Evolutionary conservation across 441 rosid genomes (phyloP).

Genomic region (Daphne laureola): DNA sequence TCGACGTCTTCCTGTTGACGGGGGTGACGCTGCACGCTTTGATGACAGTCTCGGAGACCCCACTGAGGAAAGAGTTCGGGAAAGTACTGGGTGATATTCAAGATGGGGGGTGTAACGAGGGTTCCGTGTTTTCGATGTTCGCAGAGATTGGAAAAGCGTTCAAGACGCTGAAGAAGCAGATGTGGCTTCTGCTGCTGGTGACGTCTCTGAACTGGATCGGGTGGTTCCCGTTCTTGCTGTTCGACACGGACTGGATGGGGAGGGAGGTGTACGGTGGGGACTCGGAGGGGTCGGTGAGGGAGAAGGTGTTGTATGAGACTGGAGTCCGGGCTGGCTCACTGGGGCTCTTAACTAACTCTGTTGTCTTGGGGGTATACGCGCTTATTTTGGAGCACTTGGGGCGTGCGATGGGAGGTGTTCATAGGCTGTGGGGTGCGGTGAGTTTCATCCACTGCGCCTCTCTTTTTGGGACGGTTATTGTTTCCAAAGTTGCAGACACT

Average conservation of each 20-base stretch:
- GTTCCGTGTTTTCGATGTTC: slow-evolving; percentile 19
- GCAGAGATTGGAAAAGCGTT: slow-evolving; percentile 41
- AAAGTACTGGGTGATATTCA: slow-evolving; percentile 5
- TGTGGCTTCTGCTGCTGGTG: slow-evolving; percentile 72
- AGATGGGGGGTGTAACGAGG: not conserved
- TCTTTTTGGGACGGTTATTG: slow-evolving; percentile 36
- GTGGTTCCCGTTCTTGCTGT: slow-evolving; percentile 83
- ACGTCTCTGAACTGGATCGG: slow-evolving; percentile 81
- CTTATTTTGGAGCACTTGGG: slow-evolving; percentile 35
- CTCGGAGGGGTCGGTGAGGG: slow-evolving; percentile 19
- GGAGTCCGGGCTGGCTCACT: slow-evolving; percentile 77
- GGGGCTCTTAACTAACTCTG: slow-evolving; percentile 69
- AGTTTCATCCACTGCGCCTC: slow-evolving; percentile 48
- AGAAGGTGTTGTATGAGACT: slow-evolving; percentile 31
- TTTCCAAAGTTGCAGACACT: slow-evolving; percentile 59
- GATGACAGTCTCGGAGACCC: slow-evolving; percentile 41
- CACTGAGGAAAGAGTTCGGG: slow-evolving; percentile 23
- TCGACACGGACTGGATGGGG: slow-evolving; percentile 94
- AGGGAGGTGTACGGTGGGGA: slow-evolving; percentile 71
- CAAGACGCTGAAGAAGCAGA: slow-evolving; percentile 45
- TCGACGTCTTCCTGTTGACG: slow-evolving; percentile 48
- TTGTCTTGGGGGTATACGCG: slow-evolving; percentile 47
- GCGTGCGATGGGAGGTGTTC: slow-evolving; percentile 47
- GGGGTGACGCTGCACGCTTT: slow-evolving; percentile 30
- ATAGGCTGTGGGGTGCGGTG: slow-evolving; percentile 62